Evolutionary conservation across 208 protist genomes (phyloP).

Genomic region (Crithidia thermophila): DNA sequence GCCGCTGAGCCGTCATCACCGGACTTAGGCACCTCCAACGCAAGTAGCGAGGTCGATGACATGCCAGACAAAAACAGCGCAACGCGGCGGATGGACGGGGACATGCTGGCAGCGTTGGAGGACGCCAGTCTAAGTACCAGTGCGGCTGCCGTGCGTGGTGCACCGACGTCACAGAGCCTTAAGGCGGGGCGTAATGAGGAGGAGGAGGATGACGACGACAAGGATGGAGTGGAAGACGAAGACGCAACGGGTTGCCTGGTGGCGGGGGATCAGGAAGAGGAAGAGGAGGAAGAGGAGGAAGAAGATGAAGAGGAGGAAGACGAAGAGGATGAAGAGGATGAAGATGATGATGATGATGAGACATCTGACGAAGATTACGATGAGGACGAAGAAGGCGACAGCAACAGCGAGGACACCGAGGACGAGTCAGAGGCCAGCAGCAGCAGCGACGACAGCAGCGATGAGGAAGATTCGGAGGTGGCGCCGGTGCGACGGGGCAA

Average conservation of each 20-base stretch:
- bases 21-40: too few relatives aligned
- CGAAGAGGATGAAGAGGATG: conserved; percentile 22
- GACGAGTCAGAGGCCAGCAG: conserved; percentile 1
- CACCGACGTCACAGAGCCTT: conserved; percentile 11
- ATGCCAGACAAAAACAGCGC: too few relatives aligned
- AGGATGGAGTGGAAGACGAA: conserved; percentile 20
- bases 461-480: conserved; percentile 4
- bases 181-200: conserved; percentile 18
- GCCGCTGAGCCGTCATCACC: too few relatives aligned
- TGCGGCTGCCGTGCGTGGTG: conserved; percentile 28
- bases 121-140: too few relatives aligned
- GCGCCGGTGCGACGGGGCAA: neutral
- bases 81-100: too few relatives aligned
- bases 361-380: conserved; percentile 22
- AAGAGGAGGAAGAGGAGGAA: conserved; percentile 23
- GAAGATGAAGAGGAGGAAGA: conserved; percentile 29
- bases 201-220: conserved; percentile 33
- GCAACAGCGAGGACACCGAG: neutral
- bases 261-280: conserved; percentile 31
- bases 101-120: too few relatives aligned
- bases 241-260: conserved; percentile 18
- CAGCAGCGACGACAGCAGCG: conserved; percentile 8
- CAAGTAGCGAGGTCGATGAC: too few relatives aligned
- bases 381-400: neutral
- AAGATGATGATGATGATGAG: conserved; percentile 22